A percentile compares a stretch with the other conserved stretches of the same genome.
phyloP scores from a whole-genome alignment of 169 alveolate genomes.

The Eimeria sp. region DNA sequence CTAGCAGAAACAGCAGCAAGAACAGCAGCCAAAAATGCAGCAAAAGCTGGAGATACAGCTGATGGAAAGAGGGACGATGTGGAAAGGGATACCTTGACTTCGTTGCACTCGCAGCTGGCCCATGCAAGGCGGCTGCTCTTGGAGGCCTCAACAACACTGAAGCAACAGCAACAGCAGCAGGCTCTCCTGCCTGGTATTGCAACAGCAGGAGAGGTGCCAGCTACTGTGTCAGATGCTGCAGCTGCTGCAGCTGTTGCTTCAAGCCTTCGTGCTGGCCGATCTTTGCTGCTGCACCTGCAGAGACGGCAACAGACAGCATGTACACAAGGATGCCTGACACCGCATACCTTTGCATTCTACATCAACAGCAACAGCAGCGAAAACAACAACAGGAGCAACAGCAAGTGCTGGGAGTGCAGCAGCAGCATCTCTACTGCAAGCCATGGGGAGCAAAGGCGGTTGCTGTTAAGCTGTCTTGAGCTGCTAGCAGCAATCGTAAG shows the following conservation, averaged over 20 bases:
- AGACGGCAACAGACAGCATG: neutral
- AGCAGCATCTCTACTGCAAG: neutral
- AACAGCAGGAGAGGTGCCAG: neutral
- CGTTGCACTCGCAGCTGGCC: neutral
- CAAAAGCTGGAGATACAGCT: neutral
- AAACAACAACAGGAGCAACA: neutral
- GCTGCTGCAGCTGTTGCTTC: constrained; percentile 47
- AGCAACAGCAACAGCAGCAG: constrained; percentile 29
- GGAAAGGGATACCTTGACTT: neutral
- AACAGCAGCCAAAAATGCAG: neutral
- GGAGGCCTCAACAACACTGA: neutral
- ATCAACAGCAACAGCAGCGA: neutral
- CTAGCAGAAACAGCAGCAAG: neutral
- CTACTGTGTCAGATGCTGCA: neutral
- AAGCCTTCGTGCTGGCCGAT: neutral
- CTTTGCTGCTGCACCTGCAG: constrained; percentile 35
- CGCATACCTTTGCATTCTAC: neutral
- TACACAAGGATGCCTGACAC: neutral
- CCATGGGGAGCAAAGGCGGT: neutral
- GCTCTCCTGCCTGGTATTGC: neutral
- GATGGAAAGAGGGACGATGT: neutral
- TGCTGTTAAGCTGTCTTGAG: neutral
- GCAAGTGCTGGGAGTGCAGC: neutral
- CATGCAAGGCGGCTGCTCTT: constrained; percentile 20
- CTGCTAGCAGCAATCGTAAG: constrained; percentile 6